phyloP scores from a whole-genome alignment of 2,329 filamentous ascomycete species.

The Xylaria sp. region DNA sequence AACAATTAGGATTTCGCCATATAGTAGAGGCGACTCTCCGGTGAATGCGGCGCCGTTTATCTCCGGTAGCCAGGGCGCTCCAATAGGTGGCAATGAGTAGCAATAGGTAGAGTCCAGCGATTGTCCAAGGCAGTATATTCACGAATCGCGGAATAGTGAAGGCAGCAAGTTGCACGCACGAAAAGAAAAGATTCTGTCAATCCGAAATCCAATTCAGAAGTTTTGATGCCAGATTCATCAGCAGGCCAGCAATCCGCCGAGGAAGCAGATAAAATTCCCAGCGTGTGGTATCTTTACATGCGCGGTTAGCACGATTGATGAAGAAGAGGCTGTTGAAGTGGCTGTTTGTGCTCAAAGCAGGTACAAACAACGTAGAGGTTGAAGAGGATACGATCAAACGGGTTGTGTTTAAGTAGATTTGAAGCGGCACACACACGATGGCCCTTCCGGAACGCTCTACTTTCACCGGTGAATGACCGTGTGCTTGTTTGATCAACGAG shows the following conservation, averaged over 20 bases:
- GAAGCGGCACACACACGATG: not conserved
- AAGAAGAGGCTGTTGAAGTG: too few species aligned
- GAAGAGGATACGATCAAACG: slow-evolving; percentile 19
- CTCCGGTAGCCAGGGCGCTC: not conserved
- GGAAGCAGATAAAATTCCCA: not conserved
- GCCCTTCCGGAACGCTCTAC: not conserved
- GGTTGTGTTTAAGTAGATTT: not conserved
- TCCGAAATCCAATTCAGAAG: slow-evolving; percentile 1
- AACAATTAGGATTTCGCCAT: not conserved
- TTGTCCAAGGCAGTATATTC: slow-evolving; percentile 6
- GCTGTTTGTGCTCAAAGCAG: too few species aligned
- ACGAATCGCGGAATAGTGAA: not conserved
- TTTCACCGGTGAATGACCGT: not conserved
- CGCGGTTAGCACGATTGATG: not conserved
- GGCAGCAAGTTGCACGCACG: slow-evolving; percentile 6
- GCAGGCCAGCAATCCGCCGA: not conserved
- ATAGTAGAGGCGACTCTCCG: not conserved
- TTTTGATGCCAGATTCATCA: not conserved
- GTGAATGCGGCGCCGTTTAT: not conserved
- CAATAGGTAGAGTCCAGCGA: too few species aligned
- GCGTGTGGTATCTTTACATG: not conserved
- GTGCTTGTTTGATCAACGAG: slow-evolving; percentile 10
- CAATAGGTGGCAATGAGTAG: too few species aligned
- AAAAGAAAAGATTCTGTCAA: not conserved
- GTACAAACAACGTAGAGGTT: not conserved